These are phyloP conservation scores for Mucor velutinosus DNA, from an alignment of 371 early-diverging fungal species.

Conservation along the genomic window DNA sequence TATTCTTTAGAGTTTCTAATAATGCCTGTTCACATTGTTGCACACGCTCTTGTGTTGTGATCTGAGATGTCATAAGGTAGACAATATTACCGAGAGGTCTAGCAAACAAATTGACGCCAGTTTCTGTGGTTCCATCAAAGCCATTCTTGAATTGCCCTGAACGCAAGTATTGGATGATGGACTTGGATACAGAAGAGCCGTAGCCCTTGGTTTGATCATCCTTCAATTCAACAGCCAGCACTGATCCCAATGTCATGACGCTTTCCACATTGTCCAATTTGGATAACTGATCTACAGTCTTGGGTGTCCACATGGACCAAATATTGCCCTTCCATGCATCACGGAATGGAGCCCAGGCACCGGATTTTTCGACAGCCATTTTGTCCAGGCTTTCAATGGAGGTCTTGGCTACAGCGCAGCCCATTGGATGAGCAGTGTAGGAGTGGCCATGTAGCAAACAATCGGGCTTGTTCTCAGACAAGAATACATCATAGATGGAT, in stretches of 20 bases:
- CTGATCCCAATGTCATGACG: slow-evolving; percentile 74
- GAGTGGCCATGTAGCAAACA: slow-evolving; percentile 84
- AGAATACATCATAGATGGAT: slow-evolving; percentile 68
- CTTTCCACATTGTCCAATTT: slow-evolving; percentile 62
- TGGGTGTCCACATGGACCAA: slow-evolving; percentile 64
- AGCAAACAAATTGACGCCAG: slow-evolving; percentile 56
- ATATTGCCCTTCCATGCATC: slow-evolving; percentile 45
- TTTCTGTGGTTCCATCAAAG: slow-evolving; percentile 31
- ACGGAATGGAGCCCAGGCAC: slow-evolving; percentile 38
- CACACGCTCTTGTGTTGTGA: slow-evolving; percentile 54
- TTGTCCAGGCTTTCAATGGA: slow-evolving; percentile 58
- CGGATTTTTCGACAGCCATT: slow-evolving; percentile 32
- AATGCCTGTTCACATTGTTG: slow-evolving; percentile 56
- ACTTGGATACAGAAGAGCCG: slow-evolving; percentile 53
- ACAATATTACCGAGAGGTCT: slow-evolving; percentile 80
- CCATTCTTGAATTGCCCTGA: slow-evolving; percentile 35
- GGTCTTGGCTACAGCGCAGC: slow-evolving; percentile 72
- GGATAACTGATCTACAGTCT: slow-evolving; percentile 55
- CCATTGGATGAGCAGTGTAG: slow-evolving; percentile 87
- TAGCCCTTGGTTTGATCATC: slow-evolving; percentile 61
- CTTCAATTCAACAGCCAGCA: slow-evolving; percentile 72
- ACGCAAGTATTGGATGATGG: slow-evolving; percentile 52
- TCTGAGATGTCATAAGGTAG: slow-evolving; percentile 75
- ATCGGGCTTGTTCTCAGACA: slow-evolving; percentile 67
- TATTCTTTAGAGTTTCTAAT: slow-evolving; percentile 28